Evolutionary conservation across 208 protist genomes (phyloP).

Genomic region (Wallacemonas sp.): DNA sequence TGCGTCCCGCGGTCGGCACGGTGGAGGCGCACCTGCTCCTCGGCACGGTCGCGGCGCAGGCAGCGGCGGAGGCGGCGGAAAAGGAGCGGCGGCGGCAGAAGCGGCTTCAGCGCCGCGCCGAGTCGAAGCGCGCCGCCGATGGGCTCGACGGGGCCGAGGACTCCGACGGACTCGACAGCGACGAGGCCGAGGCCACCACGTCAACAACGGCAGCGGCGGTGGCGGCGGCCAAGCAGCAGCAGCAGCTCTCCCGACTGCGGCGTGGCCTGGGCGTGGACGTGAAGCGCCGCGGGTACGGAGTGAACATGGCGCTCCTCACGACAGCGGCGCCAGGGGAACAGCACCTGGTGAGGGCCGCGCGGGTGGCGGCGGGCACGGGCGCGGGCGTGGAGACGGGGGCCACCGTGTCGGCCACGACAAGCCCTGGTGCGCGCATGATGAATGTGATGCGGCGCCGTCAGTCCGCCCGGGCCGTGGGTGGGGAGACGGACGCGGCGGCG

Average conservation of each 20-base stretch:
- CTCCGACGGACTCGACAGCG: neutral
- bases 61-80: neutral
- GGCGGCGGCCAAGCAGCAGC: neutral
- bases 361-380: neutral
- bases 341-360: neutral
- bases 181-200: slow-evolving; percentile 11
- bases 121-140: neutral
- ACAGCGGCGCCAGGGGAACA: slow-evolving; percentile 1
- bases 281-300: slow-evolving; percentile 11
- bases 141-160: neutral
- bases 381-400: slow-evolving; percentile 21
- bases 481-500: slow-evolving; percentile 5
- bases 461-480: slow-evolving; percentile 7
- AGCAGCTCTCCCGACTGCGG: neutral
- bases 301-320: slow-evolving; percentile 1
- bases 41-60: neutral
- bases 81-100: neutral
- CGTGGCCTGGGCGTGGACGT: neutral
- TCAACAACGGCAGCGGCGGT: neutral
- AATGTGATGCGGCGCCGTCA: slow-evolving; percentile 29
- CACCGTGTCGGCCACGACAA: slow-evolving; percentile 6
- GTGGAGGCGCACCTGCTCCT: slow-evolving; percentile 11
- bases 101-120: neutral
- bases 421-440: slow-evolving; percentile 13
- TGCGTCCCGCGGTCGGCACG: neutral